Evolutionary conservation across 1,284 basidiomycete species (phyloP).

Genomic region (Golubevia sp.): DNA sequence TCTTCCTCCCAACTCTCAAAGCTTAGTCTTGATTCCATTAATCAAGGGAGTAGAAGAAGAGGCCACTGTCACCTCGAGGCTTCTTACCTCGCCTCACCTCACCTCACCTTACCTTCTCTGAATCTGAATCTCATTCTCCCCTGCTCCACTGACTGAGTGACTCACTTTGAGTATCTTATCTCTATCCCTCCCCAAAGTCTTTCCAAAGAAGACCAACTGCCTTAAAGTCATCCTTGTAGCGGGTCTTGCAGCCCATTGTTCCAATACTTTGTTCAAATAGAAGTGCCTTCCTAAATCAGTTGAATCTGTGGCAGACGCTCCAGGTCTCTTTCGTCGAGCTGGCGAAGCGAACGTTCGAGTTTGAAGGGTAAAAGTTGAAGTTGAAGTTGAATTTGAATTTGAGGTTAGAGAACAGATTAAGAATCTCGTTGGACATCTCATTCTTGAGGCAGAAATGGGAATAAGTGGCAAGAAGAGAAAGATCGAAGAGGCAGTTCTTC

Average conservation of each 20-base stretch:
- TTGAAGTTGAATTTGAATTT: neutral
- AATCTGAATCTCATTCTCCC: neutral
- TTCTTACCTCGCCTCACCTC: neutral
- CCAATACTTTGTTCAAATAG: slow-evolving; percentile 82
- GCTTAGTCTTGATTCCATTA: too few species aligned
- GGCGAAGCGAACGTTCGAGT: neutral
- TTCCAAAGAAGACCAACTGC: slow-evolving; percentile 71
- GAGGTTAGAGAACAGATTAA: too few species aligned
- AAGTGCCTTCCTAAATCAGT: slow-evolving; percentile 67
- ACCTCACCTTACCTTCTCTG: too few species aligned
- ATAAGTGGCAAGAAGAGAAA: neutral
- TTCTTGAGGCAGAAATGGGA: neutral
- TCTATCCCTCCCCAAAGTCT: slow-evolving; percentile 31
- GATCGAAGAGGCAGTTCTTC: too few species aligned
- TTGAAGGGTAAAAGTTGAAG: neutral
- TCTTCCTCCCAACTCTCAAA: too few species aligned
- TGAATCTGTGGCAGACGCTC: neutral
- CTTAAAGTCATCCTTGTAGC: slow-evolving; percentile 76
- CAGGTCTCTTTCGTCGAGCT: neutral
- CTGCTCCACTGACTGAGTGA: neutral
- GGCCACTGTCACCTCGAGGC: neutral
- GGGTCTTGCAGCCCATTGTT: slow-evolving; percentile 77
- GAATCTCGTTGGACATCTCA: neutral
- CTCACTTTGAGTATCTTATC: slow-evolving; percentile 38
- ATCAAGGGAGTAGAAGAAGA: neutral